Base-by-base conservation (phyloP, 495 filamentous ascomycete genomes). In the Staphylotrichum longicolle region DNA sequence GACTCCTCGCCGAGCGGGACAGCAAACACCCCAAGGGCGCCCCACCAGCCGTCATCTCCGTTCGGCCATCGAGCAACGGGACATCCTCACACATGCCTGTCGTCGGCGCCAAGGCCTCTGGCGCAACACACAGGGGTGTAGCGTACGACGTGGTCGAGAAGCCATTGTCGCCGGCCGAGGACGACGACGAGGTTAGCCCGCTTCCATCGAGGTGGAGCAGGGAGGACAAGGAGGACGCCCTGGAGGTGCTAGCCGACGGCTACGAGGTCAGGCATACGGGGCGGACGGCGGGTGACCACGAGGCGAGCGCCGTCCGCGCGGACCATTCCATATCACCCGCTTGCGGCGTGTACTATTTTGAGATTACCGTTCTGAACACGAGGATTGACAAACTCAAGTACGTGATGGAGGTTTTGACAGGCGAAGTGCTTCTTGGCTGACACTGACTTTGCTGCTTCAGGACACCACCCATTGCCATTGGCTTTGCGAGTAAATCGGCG, bases 341-440 rank as follows among this genome's bases (percentile, higher is more conserved):
- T 72, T 92, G 89, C 66, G 94, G 94, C 0, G 88, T 98, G 57
- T 98, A 96, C 74, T 99, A 99, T 72, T 99, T 89, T 73, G 94
- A 99, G 78, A 85, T 96, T 10, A 89, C 85, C n/a, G 85, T 99
- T 55, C 72, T 93, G 47, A 87, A 88, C 3, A 89, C 88, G 66
- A 89, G 88, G 64, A 88, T 89, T 88, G 69, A 90, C 87, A 63
- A 88, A 90, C 75, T 50, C 15, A 54, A 92, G 91, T 95, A 82
- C 61, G 89, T 81, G 46, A 34, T 39, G 51, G 10, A n/a, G 32
- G 1, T 57, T 3, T 35, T 35, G 4, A 37, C 6, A 15, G 35
- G 40, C 2, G 6, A 41, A 10, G 34, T n/a, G 8, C 15, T 10
- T 32, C 2, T 58, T 33, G 10, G 14, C 15, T 49, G 55, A 39